A percentile compares a stretch with the other conserved stretches of the same genome.
phyloP scores from a whole-genome alignment of 139 green algal species.

The Microglena sp. region DNA sequence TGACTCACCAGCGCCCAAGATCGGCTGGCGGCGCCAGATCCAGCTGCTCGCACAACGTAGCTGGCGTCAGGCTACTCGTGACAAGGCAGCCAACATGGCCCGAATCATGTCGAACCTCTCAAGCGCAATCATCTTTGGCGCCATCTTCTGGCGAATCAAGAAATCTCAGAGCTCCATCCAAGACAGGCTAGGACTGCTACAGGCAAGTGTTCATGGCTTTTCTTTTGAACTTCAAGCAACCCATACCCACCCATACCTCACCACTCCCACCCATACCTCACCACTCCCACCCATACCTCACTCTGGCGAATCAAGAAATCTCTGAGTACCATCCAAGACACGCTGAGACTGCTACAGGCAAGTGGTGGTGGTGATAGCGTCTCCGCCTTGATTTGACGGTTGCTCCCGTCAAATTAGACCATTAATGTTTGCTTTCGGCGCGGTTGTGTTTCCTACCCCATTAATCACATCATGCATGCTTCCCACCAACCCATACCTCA shows the following conservation, averaged over 20 bases:
- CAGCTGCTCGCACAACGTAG: constrained; percentile 31
- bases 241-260: too few relatives aligned
- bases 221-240: too few relatives aligned
- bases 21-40: constrained; percentile 15
- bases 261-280: too few relatives aligned
- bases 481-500: too few relatives aligned
- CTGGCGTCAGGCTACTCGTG: constrained; percentile 64
- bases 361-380: too few relatives aligned
- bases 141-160: constrained; percentile 81
- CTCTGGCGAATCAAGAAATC: constrained; percentile 59
- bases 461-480: too few relatives aligned
- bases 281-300: too few relatives aligned
- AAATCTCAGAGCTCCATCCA: constrained; percentile 65
- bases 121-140: constrained; percentile 84
- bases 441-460: too few relatives aligned
- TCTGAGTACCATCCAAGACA: constrained; percentile 71
- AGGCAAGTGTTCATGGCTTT: too few relatives aligned
- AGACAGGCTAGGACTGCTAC: constrained; percentile 76
- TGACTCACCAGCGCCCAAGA: neutral
- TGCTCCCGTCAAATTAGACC: too few relatives aligned
- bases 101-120: constrained; percentile 40
- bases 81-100: constrained; percentile 68
- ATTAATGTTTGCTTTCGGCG: too few relatives aligned
- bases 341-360: constrained; percentile 70
- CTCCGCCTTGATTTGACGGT: too few relatives aligned